A percentile compares a stretch with the other conserved stretches of the same genome.
These are phyloP conservation scores for Triticum turgidum DNA, from an alignment of 176 grass and related monocot genomes.

Conservation along the genomic window DNA sequence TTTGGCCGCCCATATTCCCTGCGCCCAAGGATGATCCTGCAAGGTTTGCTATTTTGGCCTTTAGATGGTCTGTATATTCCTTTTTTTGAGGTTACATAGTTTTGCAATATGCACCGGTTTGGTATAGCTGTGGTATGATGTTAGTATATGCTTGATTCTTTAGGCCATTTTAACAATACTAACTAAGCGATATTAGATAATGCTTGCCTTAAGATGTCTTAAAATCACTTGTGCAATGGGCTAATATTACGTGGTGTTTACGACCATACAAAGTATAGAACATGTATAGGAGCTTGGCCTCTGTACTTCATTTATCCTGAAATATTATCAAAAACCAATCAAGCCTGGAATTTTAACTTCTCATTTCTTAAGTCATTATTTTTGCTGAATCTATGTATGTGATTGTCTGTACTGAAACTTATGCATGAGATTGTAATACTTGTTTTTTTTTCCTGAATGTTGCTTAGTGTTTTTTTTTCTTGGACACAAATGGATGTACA, in stretches of 20 bases:
- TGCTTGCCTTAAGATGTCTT: neutral
- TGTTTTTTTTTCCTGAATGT: too few species aligned
- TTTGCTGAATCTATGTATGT: too few species aligned
- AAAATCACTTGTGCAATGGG: neutral
- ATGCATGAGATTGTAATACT: too few species aligned
- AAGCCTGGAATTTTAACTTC: too few species aligned
- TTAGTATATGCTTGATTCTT: neutral
- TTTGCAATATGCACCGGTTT: neutral
- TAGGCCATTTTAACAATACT: neutral
- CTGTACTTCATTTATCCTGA: neutral
- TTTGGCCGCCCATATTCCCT: neutral
- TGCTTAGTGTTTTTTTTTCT: neutral
- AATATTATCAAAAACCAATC: neutral
- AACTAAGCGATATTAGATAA: neutral
- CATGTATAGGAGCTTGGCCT: neutral
- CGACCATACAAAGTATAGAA: neutral
- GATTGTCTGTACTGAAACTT: too few species aligned
- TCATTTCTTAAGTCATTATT: too few species aligned
- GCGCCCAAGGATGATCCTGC: too few species aligned
- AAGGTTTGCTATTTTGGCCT: too few species aligned
- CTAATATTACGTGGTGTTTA: neutral
- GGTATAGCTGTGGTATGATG: neutral
- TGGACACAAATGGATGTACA: neutral
- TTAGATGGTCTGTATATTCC: neutral
- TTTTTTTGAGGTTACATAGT: neutral